Evolutionary conservation across 352 stramenopile genomes (phyloP).

Genomic region (Pythium pyrilobum): DNA sequence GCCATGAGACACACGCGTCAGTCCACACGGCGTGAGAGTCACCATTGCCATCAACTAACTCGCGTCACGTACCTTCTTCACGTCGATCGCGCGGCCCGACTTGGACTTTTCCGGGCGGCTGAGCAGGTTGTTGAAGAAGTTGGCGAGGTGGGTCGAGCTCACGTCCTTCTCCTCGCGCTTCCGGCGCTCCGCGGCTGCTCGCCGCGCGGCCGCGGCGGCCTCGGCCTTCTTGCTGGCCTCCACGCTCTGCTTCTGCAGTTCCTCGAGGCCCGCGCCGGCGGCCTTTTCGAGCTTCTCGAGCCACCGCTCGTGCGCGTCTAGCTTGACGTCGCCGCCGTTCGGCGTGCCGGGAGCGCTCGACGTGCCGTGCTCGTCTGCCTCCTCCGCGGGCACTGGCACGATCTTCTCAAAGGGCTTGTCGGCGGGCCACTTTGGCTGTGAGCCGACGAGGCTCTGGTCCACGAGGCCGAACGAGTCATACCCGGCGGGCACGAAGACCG

Average conservation of each 20-base stretch:
- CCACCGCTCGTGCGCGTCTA: conserved; percentile 71
- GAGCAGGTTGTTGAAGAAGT: conserved; percentile 87
- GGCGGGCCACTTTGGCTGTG: conserved; percentile 64
- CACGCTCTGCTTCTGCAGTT: conserved; percentile 81
- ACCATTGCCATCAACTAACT: neutral
- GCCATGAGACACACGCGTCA: no score
- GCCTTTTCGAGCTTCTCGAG: conserved; percentile 80
- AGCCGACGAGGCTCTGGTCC: conserved; percentile 70
- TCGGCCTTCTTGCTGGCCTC: conserved; percentile 81
- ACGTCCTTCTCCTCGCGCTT: conserved; percentile 83
- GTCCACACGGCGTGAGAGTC: no score
- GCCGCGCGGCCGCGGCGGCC: conserved; percentile 55
- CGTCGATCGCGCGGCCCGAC: conserved; percentile 50
- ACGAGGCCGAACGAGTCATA: conserved; percentile 78
- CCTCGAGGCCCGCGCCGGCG: conserved; percentile 64
- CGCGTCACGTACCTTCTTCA: conserved; percentile 47
- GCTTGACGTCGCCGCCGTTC: conserved; percentile 39
- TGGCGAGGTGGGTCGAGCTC: conserved; percentile 79
- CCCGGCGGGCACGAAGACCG: conserved; percentile 70
- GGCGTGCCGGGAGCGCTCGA: neutral
- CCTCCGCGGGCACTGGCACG: conserved; percentile 42
- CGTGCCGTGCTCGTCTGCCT: conserved; percentile 15
- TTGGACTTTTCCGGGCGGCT: conserved; percentile 81
- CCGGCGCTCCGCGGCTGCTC: conserved; percentile 59
- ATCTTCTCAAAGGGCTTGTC: conserved; percentile 84